These are phyloP conservation scores for Cercophora scortea DNA, from an alignment of 495 filamentous ascomycete species.

Conservation along the genomic window DNA sequence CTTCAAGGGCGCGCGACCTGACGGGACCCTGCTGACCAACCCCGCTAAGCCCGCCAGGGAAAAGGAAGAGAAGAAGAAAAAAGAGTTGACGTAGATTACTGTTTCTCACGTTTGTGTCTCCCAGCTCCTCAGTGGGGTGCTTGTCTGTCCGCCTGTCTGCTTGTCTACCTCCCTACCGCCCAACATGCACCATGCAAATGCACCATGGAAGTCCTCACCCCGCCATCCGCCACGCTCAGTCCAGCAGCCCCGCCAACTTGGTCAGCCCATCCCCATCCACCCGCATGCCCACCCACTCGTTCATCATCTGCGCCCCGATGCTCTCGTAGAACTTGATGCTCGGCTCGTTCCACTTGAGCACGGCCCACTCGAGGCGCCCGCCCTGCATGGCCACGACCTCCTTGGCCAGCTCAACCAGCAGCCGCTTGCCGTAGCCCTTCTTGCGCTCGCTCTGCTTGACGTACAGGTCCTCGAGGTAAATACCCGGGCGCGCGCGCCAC, in stretches of 20 bases:
- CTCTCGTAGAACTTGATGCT: constrained; percentile 81
- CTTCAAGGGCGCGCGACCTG: constrained; percentile 1
- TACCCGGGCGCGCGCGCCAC: constrained; percentile 78
- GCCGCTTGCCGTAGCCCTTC: constrained; percentile 67
- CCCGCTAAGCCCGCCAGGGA: not conserved
- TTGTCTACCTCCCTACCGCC: too few species aligned
- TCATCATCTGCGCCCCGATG: constrained; percentile 73
- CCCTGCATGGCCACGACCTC: constrained; percentile 67
- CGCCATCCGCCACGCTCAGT: constrained; percentile 9
- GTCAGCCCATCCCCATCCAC: constrained; percentile 65
- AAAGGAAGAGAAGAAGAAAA: too few species aligned
- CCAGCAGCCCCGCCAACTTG: constrained; percentile 46
- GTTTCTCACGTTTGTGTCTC: too few species aligned
- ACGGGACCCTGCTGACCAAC: not conserved
- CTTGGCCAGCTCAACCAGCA: constrained; percentile 69
- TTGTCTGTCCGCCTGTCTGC: too few species aligned
- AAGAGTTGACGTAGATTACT: too few species aligned
- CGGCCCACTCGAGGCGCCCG: constrained; percentile 82
- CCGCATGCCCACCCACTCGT: constrained; percentile 88
- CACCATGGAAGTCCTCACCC: too few species aligned
- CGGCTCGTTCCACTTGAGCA: constrained; percentile 85
- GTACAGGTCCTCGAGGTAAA: constrained; percentile 92
- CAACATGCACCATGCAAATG: too few species aligned
- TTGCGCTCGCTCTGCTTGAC: constrained; percentile 63
- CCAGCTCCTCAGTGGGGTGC: too few species aligned